A percentile compares a stretch with the other conserved stretches of the same genome.
Evolutionary conservation across 441 rosid species (phyloP).

Genomic region (Theobroma grandiflorum): DNA sequence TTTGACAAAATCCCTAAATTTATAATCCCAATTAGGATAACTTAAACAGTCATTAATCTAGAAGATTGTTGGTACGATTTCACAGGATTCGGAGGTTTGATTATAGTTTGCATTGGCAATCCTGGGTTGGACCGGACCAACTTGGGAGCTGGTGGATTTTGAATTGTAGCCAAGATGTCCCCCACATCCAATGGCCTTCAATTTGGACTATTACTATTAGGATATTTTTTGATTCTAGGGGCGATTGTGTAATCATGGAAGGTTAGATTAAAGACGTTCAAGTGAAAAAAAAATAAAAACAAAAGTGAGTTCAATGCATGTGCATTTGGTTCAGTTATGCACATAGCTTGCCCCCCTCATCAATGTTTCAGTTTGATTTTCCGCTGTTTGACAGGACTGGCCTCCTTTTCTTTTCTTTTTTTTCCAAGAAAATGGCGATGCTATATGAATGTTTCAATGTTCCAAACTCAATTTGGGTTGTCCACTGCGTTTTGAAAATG

Average conservation of each 20-base stretch:
- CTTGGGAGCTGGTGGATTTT: slow-evolving; percentile 41
- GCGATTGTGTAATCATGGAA: slow-evolving; percentile 24
- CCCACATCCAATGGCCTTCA: slow-evolving; percentile 23
- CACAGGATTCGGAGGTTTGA: slow-evolving; percentile 2
- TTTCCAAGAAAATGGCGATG: neutral
- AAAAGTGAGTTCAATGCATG: neutral
- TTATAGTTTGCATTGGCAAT: slow-evolving; percentile 30
- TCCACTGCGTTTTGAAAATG: neutral
- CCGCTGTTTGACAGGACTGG: neutral
- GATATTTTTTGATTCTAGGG: slow-evolving; percentile 19
- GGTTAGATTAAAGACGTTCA: neutral
- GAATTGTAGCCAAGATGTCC: slow-evolving; percentile 41
- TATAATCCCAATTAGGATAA: slow-evolving; percentile 24
- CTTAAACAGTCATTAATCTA: slow-evolving; percentile 12
- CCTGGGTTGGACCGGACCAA: slow-evolving; percentile 45
- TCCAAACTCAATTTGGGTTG: neutral
- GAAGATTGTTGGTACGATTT: slow-evolving; percentile 14
- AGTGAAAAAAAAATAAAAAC: neutral
- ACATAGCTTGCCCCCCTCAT: neutral
- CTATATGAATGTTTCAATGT: neutral
- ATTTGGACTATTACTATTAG: neutral
- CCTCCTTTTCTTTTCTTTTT: neutral
- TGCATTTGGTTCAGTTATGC: neutral
- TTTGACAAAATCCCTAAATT: slow-evolving; percentile 1
- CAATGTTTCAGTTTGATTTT: neutral